A percentile compares a stretch with the other conserved stretches of the same genome.
phyloP scores from a whole-genome alignment of 2,329 filamentous ascomycete genomes.

The Ophioceras dolichostomum region DNA sequence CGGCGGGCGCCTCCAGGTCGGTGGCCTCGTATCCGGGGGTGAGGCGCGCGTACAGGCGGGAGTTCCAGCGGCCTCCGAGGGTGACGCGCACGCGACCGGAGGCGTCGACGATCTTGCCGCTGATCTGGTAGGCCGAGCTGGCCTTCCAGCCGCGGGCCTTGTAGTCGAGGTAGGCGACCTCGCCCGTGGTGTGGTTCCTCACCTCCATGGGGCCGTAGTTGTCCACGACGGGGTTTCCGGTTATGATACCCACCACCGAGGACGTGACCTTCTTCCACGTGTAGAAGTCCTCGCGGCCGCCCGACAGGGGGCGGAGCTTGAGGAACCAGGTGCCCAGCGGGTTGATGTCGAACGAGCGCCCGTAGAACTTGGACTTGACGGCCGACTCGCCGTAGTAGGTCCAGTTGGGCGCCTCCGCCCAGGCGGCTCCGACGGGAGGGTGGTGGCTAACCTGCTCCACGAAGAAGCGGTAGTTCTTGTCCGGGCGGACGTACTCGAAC shows the following conservation, averaged over 20 bases:
- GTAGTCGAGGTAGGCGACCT: slow-evolving; percentile 82
- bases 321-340: slow-evolving; percentile 96
- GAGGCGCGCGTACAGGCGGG: slow-evolving; percentile 86
- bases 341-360: slow-evolving; percentile 95
- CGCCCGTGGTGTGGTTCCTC: slow-evolving; percentile 93
- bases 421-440: slow-evolving; percentile 85
- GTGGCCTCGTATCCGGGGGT: slow-evolving; percentile 81
- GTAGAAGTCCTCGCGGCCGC: slow-evolving; percentile 75
- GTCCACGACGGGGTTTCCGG: slow-evolving; percentile 90
- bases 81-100: slow-evolving; percentile 75
- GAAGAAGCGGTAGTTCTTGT: slow-evolving; percentile 97
- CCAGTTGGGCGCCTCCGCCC: slow-evolving; percentile 87
- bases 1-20: slow-evolving; percentile 46
- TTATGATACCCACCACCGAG: slow-evolving; percentile 96
- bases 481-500: slow-evolving; percentile 88
- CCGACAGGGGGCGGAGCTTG: slow-evolving; percentile 62
- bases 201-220: slow-evolving; percentile 97
- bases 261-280: slow-evolving; percentile 99
- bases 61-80: slow-evolving; percentile 93
- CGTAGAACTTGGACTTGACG: slow-evolving; percentile 94
- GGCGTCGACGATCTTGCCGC: slow-evolving; percentile 72
- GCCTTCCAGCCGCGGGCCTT: slow-evolving; percentile 95
- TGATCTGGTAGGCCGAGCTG: slow-evolving; percentile 77
- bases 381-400: slow-evolving; percentile 95
- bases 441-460: slow-evolving; percentile 98